Base-by-base conservation (phyloP, 2,329 filamentous ascomycete genomes). In the Phaeosphaeriaceae sp. region DNA sequence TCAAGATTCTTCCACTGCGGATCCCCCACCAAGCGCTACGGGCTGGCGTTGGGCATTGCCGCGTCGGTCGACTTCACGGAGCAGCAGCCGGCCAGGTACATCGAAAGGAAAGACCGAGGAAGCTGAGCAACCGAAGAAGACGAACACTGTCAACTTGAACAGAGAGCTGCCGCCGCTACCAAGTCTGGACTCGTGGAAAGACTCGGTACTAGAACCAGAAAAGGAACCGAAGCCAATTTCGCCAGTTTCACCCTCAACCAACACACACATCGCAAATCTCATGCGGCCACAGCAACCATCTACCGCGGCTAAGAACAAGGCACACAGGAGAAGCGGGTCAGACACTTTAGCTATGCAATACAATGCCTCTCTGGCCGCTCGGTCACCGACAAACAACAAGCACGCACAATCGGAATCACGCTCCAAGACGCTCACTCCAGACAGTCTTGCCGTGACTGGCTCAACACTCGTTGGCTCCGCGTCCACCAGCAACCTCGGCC, bases 141-240 rank as follows among this genome's bases (percentile, higher is more conserved):
- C 75, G 53, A 50, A 65, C 2, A 73, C 47, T 1, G 56, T 82
- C 57, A 78, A 84, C 54, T 71, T 83, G 30, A 83, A 83, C 64
- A 70, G 81, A 55, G 80, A 83, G 58, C 67, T 83, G 23, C 82
- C 82, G 32, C 81, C 81, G 3, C 61, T 84, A 11, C 82, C 82
- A 7, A 78, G 80, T 49, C 70, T 84, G 6, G 80, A 83, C 56
- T 76, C 69, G 3, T 78, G 75, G 75, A 74, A 73, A 50, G 67
- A 74, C 15, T 56, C 57, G 8, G 63, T 51, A 40, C 15, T 62
- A 24, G 55, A 58, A 35, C 52, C 52, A 43, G 56, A 61, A 32
- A 46, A 40, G 32, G 67, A 70, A 24, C 15, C 35, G 35, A 50
- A 64, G n/a, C 54, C 50, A 74, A 77, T 53, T 76, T 77, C 46